A percentile compares a stretch with the other conserved stretches of the same genome.
phyloP scores from a whole-genome alignment of 1,284 basidiomycete genomes.

The Rhodofomes roseus region DNA sequence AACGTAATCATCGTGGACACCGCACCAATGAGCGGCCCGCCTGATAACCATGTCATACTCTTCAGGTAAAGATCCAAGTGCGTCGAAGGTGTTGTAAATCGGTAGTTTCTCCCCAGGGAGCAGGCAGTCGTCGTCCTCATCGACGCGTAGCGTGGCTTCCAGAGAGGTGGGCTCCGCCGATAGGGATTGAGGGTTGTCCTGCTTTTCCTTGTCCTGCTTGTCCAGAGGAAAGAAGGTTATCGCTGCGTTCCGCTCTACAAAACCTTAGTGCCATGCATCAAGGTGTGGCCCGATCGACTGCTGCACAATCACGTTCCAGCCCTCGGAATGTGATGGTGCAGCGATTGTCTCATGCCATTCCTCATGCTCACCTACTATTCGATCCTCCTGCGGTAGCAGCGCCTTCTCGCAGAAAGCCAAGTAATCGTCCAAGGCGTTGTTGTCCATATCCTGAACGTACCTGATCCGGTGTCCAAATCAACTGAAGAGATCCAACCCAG shows the following conservation, averaged over 20 bases:
- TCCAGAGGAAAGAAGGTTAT: conserved; percentile 24
- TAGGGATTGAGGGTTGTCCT: not conserved
- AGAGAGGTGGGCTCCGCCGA: not conserved
- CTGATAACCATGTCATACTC: conserved; percentile 47
- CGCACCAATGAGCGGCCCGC: conserved; percentile 47
- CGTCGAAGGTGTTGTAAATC: conserved; percentile 57
- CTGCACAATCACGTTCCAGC: too few species aligned
- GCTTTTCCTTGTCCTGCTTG: not conserved
- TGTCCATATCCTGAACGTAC: conserved; percentile 50
- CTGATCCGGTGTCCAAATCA: conserved; percentile 31
- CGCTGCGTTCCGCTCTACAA: conserved; percentile 18
- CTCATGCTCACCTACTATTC: conserved; percentile 13
- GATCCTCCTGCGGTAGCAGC: conserved; percentile 35
- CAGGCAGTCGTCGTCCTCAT: conserved; percentile 14
- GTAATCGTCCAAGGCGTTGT: conserved; percentile 59
- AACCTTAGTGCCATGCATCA: not conserved
- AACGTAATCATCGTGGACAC: conserved; percentile 48
- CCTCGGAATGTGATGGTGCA: not conserved
- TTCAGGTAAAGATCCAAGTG: conserved; percentile 49
- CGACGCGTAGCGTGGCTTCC: not conserved
- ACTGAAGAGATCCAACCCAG: not conserved
- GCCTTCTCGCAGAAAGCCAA: conserved; percentile 61
- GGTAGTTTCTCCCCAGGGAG: conserved; percentile 53
- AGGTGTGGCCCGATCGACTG: too few species aligned
- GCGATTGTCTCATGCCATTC: too few species aligned